Base-by-base conservation (phyloP, 176 grass and related monocot genomes). In the Secale cereale region DNA sequence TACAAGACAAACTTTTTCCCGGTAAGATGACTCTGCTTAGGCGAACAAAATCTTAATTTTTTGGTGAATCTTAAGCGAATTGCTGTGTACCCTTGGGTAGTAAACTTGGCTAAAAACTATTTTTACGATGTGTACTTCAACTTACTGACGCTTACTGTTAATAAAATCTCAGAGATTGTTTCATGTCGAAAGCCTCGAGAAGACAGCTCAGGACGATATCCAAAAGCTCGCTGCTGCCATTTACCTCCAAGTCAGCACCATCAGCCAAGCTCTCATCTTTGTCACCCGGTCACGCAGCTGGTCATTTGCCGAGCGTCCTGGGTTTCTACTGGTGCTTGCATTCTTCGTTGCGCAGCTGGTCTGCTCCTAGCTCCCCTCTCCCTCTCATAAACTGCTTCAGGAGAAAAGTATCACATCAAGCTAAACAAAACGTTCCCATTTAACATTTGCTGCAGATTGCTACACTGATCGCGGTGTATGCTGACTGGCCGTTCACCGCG, bases 401-500 rank as follows among this genome's bases (percentile, higher is more conserved):
- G 72, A 29, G 14, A 27, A 62, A 70, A 37, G 14, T n/a, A n/a
- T n/a, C 60, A 0, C 27, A 63, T 46, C 5, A 7, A 78, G 10
- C 20, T 65, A 78, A 52, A 59, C 4, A 36, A 50, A 50, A 17
- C 4, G 15, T 26, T 63, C n/a, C 20, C 11, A 23, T 48, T 45
- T 27, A 30, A 40, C 25, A 43, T 8, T 74, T 81, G 46, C 90
- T 81, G 46, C 90, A 97, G 95, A 83, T 94, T 84, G 95, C 95
- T 74, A 97, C 94, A 7, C 8, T 91, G n/a, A 91, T 97, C 48
- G 92, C 94, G 25, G 94, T 97, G 22, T 97, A 97, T 6, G 85
- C 83, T 9, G 64, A 92, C 20, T 97, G 92, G 94, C 86, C 43
- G 50, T 97, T 97, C 81, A 89, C 94, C 32, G 79, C 85, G n/a